Conservation (phyloP, 2,329 filamentous ascomycete species). For the Fusarium sp. region DNA sequence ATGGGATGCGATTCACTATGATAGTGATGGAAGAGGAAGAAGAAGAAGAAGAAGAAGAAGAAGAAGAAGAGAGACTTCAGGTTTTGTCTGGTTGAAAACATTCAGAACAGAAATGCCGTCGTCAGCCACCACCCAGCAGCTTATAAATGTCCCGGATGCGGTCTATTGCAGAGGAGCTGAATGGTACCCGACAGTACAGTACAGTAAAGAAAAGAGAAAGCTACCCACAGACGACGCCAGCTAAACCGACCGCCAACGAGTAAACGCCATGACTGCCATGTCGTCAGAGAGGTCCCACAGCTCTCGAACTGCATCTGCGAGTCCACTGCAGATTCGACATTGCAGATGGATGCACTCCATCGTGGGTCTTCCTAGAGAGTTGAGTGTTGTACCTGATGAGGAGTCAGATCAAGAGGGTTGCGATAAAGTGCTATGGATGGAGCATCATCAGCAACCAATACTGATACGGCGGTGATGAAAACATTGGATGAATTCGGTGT, state of each 20-base stretch:
- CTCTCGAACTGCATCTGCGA: constrained; percentile 38
- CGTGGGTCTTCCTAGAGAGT: constrained; percentile 17
- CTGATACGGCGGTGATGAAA: neutral
- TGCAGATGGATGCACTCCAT: constrained; percentile 1
- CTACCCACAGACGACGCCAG: neutral
- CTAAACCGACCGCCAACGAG: constrained; percentile 18
- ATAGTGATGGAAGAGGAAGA: neutral
- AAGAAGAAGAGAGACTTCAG: neutral
- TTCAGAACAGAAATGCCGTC: neutral
- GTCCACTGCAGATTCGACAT: constrained; percentile 19
- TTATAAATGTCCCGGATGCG: constrained; percentile 29
- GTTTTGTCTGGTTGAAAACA: neutral
- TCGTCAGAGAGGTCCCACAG: constrained; percentile 36
- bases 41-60: neutral
- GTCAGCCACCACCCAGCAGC: constrained; percentile 6
- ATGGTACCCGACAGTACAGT: neutral
- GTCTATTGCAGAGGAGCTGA: constrained; percentile 22
- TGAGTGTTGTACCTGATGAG: constrained; percentile 1
- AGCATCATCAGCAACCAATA: neutral
- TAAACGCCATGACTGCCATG: constrained; percentile 33
- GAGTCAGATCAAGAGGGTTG: neutral
- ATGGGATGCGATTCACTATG: neutral
- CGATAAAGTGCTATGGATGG: neutral
- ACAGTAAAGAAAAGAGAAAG: neutral
- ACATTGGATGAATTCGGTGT: neutral